Conservation (phyloP, 495 filamentous ascomycete genomes). For the Penicillium antarcticum region DNA sequence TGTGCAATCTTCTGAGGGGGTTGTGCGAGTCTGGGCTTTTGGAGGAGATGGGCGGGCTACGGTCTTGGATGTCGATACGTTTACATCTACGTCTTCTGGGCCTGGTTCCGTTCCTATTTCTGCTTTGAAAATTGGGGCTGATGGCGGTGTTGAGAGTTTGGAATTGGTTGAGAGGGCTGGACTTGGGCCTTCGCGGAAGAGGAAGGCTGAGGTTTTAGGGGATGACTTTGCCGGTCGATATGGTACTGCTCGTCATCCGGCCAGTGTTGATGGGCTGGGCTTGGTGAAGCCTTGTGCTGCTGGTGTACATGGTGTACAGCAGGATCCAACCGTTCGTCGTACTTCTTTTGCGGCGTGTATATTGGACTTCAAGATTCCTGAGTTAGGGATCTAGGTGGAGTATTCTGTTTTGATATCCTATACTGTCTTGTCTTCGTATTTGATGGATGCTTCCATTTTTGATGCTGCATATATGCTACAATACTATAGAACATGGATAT, state of each 20-base stretch:
- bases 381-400: slow-evolving; percentile 24
- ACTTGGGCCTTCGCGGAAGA: slow-evolving; percentile 22
- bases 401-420: slow-evolving; percentile 13
- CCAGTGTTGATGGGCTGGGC: slow-evolving; percentile 5
- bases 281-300: slow-evolving; percentile 7
- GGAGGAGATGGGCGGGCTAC: slow-evolving; percentile 26
- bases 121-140: background rate
- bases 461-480: too few relatives aligned
- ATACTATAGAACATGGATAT: background rate
- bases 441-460: background rate
- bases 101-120: background rate
- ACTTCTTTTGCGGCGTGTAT: slow-evolving; percentile 41
- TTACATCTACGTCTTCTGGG: slow-evolving; percentile 11
- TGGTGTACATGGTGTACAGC: slow-evolving; percentile 1
- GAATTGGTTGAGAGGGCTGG: slow-evolving; percentile 10
- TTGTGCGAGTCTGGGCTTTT: slow-evolving; percentile 42
- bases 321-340: slow-evolving; percentile 14
- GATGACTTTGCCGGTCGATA: slow-evolving; percentile 27
- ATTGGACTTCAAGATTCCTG: slow-evolving; percentile 40
- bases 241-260: slow-evolving; percentile 15
- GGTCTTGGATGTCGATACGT: slow-evolving; percentile 38
- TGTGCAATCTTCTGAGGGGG: slow-evolving; percentile 33
- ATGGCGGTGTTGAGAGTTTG: slow-evolving; percentile 27
- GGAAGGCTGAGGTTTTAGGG: slow-evolving; percentile 21
- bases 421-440: background rate